phyloP scores from a whole-genome alignment of 75 land plant genomes.

The Cryptomeria japonica region DNA sequence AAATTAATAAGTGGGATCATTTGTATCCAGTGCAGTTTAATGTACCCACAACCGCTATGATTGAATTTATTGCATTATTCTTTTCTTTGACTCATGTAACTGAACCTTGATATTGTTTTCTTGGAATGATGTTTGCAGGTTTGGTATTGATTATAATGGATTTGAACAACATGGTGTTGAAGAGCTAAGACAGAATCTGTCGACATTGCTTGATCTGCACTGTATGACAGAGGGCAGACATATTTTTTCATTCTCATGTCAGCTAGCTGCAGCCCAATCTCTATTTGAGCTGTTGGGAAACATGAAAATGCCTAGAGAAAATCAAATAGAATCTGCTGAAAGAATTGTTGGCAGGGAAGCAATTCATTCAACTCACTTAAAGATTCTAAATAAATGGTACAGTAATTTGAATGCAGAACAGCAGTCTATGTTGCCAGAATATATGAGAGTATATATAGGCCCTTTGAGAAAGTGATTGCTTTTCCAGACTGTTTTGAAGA shows the following conservation, averaged over 20 bases:
- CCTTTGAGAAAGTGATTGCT: not conserved
- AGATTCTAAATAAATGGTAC: constrained; percentile 41
- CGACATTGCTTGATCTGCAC: constrained; percentile 14
- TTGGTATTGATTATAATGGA: constrained; percentile 40
- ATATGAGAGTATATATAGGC: not conserved
- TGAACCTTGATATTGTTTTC: not conserved
- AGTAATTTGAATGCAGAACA: constrained; percentile 32
- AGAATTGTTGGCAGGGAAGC: not conserved
- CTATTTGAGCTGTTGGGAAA: constrained; percentile 32
- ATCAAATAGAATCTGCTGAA: constrained; percentile 13
- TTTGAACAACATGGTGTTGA: constrained; percentile 32
- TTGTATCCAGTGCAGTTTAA: not conserved
- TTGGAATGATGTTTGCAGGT: constrained; percentile 28
- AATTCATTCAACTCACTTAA: constrained; percentile 7
- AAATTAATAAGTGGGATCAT: not conserved
- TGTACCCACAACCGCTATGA: not conserved
- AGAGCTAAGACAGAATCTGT: constrained; percentile 20
- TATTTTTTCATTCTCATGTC: constrained; percentile 13
- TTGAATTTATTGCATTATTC: not conserved
- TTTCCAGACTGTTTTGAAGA: not conserved
- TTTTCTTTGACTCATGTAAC: not conserved
- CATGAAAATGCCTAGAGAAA: constrained; percentile 5
- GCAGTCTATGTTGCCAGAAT: constrained; percentile 14
- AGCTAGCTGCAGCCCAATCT: constrained; percentile 33
- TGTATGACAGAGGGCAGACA: not conserved